Conservation (phyloP, 1,284 basidiomycete species). For the Coniophora puteana region DNA sequence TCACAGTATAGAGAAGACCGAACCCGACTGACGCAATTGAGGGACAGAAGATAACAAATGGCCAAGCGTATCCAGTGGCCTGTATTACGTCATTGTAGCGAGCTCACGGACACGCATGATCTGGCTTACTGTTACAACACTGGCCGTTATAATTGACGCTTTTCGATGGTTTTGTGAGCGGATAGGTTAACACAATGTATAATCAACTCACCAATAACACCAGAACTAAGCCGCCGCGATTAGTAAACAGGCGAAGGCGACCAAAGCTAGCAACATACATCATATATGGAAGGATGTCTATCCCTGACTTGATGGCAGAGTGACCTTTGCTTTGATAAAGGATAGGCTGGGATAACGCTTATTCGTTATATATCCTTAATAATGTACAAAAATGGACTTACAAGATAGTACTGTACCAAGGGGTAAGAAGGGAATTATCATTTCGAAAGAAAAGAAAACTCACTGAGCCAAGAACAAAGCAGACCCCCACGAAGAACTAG, state of each 20-base stretch:
- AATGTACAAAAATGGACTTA: not conserved
- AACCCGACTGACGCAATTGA: not conserved
- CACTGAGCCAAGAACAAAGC: not conserved
- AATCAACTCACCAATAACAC: not conserved
- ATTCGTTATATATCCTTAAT: too few species aligned
- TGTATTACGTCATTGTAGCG: not conserved
- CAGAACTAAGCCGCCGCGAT: not conserved
- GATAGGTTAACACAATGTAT: not conserved
- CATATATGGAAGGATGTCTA: conserved; percentile 40
- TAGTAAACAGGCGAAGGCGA: not conserved
- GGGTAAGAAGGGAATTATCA: not conserved
- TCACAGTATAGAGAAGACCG: not conserved
- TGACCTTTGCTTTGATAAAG: conserved; percentile 32
- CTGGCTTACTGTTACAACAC: not conserved
- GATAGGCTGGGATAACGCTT: conserved; percentile 24
- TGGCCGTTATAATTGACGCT: not conserved
- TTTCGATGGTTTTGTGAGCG: not conserved
- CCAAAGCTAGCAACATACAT: conserved; percentile 1
- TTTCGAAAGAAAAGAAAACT: not conserved
- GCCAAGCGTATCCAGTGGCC: not conserved
- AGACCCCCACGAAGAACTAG: not conserved
- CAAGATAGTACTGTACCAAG: not conserved
- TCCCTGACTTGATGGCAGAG: conserved; percentile 33
- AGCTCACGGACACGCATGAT: not conserved
- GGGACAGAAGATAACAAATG: not conserved